These are phyloP conservation scores for Phytophthora pinifolia DNA, from an alignment of 352 stramenopile species.

Conservation along the genomic window DNA sequence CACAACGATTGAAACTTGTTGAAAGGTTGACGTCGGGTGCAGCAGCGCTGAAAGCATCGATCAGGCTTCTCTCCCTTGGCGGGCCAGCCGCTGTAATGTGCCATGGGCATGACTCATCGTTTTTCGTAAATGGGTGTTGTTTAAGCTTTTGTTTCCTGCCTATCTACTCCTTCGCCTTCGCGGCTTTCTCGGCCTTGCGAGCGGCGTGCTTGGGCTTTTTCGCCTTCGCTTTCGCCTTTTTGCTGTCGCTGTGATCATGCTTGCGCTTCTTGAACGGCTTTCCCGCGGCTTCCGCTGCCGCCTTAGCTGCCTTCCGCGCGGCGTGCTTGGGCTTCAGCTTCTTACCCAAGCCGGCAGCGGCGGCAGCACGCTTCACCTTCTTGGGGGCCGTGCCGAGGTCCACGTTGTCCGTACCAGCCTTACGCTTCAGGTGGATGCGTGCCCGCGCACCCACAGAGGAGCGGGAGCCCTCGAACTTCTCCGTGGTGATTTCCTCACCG, in stretches of 20 bases:
- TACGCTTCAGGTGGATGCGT: slow-evolving; percentile 71
- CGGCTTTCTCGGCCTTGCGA: slow-evolving; percentile 57
- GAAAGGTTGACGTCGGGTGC: too few relatives aligned
- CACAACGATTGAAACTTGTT: too few relatives aligned
- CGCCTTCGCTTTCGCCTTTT: slow-evolving; percentile 37
- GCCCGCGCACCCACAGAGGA: slow-evolving; percentile 51
- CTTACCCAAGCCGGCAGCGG: slow-evolving; percentile 30
- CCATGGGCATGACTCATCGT: neutral
- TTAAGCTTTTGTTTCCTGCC: slow-evolving; percentile 1
- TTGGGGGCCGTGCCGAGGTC: slow-evolving; percentile 20
- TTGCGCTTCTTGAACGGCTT: slow-evolving; percentile 36
- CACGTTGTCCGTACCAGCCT: slow-evolving; percentile 21
- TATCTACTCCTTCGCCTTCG: slow-evolving; percentile 38
- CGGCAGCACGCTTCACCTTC: slow-evolving; percentile 36
- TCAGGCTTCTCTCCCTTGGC: too few relatives aligned
- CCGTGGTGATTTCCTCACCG: slow-evolving; percentile 46
- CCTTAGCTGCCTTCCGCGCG: slow-evolving; percentile 46
- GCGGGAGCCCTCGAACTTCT: slow-evolving; percentile 65
- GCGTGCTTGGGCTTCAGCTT: slow-evolving; percentile 66
- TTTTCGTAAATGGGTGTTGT: slow-evolving; percentile 20
- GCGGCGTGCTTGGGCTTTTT: slow-evolving; percentile 78
- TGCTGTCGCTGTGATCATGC: slow-evolving; percentile 22
- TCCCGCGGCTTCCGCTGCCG: slow-evolving; percentile 19
- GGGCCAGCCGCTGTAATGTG: too few relatives aligned
- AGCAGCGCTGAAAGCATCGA: too few relatives aligned